Evolutionary conservation across 2,329 filamentous ascomycete species (phyloP).

Genomic region (Arthroderma sp.): DNA sequence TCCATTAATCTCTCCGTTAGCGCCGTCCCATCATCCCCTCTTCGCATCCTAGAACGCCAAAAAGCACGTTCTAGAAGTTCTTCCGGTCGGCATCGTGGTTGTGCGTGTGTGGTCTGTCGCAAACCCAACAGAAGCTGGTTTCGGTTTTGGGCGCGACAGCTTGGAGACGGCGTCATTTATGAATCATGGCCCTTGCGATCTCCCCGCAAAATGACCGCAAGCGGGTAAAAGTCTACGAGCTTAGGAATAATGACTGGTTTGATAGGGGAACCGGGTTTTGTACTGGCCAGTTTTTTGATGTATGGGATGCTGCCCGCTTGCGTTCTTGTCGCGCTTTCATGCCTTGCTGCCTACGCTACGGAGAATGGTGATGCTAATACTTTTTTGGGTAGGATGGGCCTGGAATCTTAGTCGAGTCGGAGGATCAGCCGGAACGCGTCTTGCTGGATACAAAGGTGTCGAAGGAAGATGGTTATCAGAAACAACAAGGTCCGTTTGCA

Average conservation of each 20-base stretch:
- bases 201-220: slow-evolving; percentile 38
- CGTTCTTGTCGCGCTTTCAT: too few species aligned
- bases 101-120: too few species aligned
- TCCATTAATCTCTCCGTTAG: too few species aligned
- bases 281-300: slow-evolving; percentile 59
- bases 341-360: too few species aligned
- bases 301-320: slow-evolving; percentile 33
- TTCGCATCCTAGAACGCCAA: too few species aligned
- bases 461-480: slow-evolving; percentile 93
- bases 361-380: too few species aligned
- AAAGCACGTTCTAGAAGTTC: too few species aligned
- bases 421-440: slow-evolving; percentile 73
- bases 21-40: too few species aligned
- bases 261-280: slow-evolving; percentile 95
- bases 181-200: slow-evolving; percentile 33
- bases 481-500: slow-evolving; percentile 65
- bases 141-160: too few species aligned
- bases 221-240: slow-evolving; percentile 95
- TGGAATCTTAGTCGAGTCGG: slow-evolving; percentile 79
- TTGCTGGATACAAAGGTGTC: slow-evolving; percentile 80
- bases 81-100: too few species aligned
- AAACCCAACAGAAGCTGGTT: too few species aligned
- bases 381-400: slow-evolving; percentile 53
- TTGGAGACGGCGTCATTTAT: too few species aligned
- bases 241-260: slow-evolving; percentile 98